Evolutionary conservation across 805 yeast species (phyloP), one percentile per base, ranked within the genome.

Genomic region (Zygoascus biomembranicola): DNA sequence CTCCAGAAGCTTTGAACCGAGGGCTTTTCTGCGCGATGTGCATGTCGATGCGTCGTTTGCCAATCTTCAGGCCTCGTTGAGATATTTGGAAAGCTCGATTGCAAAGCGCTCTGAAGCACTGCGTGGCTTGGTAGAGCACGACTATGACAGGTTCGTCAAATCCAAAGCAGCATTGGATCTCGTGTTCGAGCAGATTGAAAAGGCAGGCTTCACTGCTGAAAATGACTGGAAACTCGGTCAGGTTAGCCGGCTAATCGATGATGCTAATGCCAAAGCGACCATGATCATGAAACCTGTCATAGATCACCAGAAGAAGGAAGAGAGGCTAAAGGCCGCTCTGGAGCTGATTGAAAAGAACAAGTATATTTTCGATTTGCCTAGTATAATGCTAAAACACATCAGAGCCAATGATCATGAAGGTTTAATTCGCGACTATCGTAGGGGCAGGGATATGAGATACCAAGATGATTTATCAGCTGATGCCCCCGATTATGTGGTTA

Each of bases 151-250:
- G 59, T 85, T 84, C 57, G 87, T 86, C 32, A 77, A 77, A 57
- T 75, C 83, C 28, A 86, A 86, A 61, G 78, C 84, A 23, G 72
- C 79, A 2, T 68, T 86, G 39, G 90, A 85, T 62, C 75, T 75
- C 28, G 81, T 84, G 3, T 77, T 81, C 56, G 70, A 67, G 19
- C 82, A 79, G 57, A 80, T 84, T 59, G 69, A 74, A 32, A 61
- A 63, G n/a, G 63, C 71, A 16, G 75, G 74, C 10, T 60, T 68
- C 48, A 61, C 59, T 35, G 60, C 56, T 18, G 54, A 58, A 5
- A 56, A 68, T 19, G 67, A 63, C 5, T 66, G 66, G 59, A 71
- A 70, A 14, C 65, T 71, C 43, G 61, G 62, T 13, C 66, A 66
- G 5, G 61, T 80, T 11, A 66, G 68, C 13, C 59, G 58, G 5